Percentiles rank a stretch among this genome's conserved stretches.
Conservation (phyloP, 106 monocot genomes). For the Phalaenopsis aphrodite region DNA sequence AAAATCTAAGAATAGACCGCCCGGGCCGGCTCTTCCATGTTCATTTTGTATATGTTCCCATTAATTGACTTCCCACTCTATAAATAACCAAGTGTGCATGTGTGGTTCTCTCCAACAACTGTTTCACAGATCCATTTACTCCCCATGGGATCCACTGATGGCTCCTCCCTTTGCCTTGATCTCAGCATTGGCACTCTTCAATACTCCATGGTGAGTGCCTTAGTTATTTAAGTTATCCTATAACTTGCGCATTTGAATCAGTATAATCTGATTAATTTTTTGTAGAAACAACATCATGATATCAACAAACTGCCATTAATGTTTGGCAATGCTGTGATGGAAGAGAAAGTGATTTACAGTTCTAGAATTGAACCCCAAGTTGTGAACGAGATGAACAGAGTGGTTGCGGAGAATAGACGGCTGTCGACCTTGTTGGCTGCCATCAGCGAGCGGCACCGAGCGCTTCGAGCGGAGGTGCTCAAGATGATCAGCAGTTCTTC, state of each 20-base stretch:
- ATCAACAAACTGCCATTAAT: conserved; percentile 2
- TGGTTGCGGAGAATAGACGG: conserved; percentile 49
- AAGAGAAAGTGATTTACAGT: neutral
- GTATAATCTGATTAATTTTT: neutral
- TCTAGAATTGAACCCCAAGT: neutral
- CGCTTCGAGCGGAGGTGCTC: conserved; percentile 21
- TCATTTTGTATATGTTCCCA: too few relatives aligned
- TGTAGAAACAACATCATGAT: neutral
- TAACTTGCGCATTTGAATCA: too few relatives aligned
- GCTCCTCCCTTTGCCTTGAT: conserved; percentile 3
- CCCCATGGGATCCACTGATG: neutral
- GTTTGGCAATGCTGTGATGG: conserved; percentile 5
- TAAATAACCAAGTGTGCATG: neutral
- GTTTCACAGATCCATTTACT: neutral
- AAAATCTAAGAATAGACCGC: too few relatives aligned
- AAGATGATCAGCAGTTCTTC: conserved; percentile 18
- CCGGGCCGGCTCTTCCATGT: too few relatives aligned
- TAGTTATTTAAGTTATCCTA: too few relatives aligned
- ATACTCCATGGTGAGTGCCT: neutral
- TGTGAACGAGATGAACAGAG: conserved; percentile 24
- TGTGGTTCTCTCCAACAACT: neutral
- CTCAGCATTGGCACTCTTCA: conserved; percentile 9
- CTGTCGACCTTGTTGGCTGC: conserved; percentile 34
- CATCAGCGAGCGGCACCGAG: conserved; percentile 21
- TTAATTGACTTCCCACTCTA: neutral